These are phyloP conservation scores for Nyctanthes arbortristis DNA, from an alignment of 257 asterid genomes.

Conservation along the genomic window DNA sequence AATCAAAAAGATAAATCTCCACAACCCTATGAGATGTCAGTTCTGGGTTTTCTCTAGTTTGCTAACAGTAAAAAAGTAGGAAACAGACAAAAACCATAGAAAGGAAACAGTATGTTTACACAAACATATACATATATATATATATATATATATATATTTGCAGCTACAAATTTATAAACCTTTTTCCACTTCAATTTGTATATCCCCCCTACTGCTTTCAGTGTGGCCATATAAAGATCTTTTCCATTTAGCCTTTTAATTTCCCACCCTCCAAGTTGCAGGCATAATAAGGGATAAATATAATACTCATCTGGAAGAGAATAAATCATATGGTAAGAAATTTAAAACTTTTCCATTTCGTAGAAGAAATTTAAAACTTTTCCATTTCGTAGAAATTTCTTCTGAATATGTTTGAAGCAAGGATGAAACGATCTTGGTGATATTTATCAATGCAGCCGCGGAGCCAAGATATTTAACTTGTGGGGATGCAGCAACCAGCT, in stretches of 20 bases:
- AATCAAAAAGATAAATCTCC: constrained; percentile 20
- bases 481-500: too few relatives aligned
- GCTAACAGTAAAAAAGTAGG: neutral
- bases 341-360: neutral
- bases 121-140: too few relatives aligned
- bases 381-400: neutral
- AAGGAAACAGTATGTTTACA: neutral
- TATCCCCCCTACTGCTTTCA: neutral
- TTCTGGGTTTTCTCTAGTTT: constrained; percentile 4
- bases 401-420: neutral
- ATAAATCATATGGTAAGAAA: too few relatives aligned
- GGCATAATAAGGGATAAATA: neutral
- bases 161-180: neutral
- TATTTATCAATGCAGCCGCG: too few relatives aligned
- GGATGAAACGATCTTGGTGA: neutral
- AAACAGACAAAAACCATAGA: neutral
- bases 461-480: too few relatives aligned
- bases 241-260: neutral
- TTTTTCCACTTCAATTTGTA: neutral
- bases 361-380: neutral
- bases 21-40: neutral
- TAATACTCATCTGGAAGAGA: too few relatives aligned
- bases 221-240: neutral
- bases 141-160: too few relatives aligned
- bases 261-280: neutral